Percentiles rank a stretch among this genome's conserved stretches.
Evolutionary conservation across 805 yeast genomes (phyloP).

Genomic region (Suhomyces pyralidae): DNA sequence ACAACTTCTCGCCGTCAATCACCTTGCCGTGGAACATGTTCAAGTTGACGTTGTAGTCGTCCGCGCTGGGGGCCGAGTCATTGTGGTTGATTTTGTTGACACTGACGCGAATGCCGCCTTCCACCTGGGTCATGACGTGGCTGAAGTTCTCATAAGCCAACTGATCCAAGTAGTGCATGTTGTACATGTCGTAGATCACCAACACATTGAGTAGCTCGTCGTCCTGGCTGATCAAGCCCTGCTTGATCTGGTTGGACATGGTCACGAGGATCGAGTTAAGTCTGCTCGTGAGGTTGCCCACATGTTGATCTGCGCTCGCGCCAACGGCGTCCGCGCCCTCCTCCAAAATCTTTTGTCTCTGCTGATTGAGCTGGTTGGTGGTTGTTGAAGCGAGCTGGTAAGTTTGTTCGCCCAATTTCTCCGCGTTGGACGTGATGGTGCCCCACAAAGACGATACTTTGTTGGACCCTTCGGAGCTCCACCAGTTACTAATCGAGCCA

Average conservation of each 20-base stretch:
- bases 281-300: constrained; percentile 23
- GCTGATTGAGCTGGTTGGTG: constrained; percentile 38
- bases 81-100: constrained; percentile 49
- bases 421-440: constrained; percentile 54
- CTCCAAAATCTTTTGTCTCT: constrained; percentile 34
- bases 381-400: constrained; percentile 47
- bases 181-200: constrained; percentile 62
- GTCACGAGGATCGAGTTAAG: constrained; percentile 32
- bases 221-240: constrained; percentile 58
- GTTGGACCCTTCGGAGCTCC: constrained; percentile 66
- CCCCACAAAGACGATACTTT: constrained; percentile 69
- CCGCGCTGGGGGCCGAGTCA: constrained; percentile 14
- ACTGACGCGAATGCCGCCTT: constrained; percentile 67
- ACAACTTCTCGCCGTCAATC: constrained; percentile 83
- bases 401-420: constrained; percentile 48
- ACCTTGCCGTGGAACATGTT: constrained; percentile 73
- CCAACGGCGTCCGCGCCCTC: constrained; percentile 17
- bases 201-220: constrained; percentile 41
- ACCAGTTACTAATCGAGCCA: constrained; percentile 67
- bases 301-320: constrained; percentile 19
- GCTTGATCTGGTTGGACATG: constrained; percentile 42
- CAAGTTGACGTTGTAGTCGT: constrained; percentile 42
- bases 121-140: constrained; percentile 68
- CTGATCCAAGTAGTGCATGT: constrained; percentile 47
- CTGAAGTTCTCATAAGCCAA: constrained; percentile 54